Percentiles rank a stretch among this genome's conserved stretches.
These are phyloP conservation scores for Rickenella mellea DNA, from an alignment of 768 basidiomycete species.

Conservation along the genomic window DNA sequence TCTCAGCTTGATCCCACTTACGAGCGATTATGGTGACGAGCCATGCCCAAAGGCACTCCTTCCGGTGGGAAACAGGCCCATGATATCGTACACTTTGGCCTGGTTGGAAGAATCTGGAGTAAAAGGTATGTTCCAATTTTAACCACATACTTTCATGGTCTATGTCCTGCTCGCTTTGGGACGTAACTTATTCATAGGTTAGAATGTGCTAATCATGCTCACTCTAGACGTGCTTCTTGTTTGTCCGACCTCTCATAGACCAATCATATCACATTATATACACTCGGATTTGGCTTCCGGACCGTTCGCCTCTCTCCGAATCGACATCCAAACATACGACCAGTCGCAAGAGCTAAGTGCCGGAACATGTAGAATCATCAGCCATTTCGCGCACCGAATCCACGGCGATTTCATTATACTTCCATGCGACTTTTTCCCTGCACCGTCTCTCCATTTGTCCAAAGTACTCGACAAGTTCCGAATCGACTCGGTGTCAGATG, in stretches of 20 bases:
- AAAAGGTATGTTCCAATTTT: slow-evolving; percentile 42
- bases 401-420: slow-evolving; percentile 81
- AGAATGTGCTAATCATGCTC: slow-evolving; percentile 5
- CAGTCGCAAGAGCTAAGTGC: slow-evolving; percentile 55
- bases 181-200: neutral
- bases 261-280: slow-evolving; percentile 74
- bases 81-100: slow-evolving; percentile 72
- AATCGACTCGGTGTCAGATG: slow-evolving; percentile 53
- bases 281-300: slow-evolving; percentile 62
- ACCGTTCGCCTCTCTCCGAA: slow-evolving; percentile 49
- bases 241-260: slow-evolving; percentile 69
- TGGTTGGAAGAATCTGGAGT: slow-evolving; percentile 89
- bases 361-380: slow-evolving; percentile 69
- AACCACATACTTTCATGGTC: no score
- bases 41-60: slow-evolving; percentile 82
- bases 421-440: slow-evolving; percentile 86
- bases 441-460: slow-evolving; percentile 59
- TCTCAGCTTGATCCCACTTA: slow-evolving; percentile 61
- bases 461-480: slow-evolving; percentile 76
- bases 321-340: slow-evolving; percentile 76
- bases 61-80: slow-evolving; percentile 79
- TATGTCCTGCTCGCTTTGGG: no score
- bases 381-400: slow-evolving; percentile 69
- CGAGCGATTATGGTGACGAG: slow-evolving; percentile 68
- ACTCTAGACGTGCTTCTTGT: slow-evolving; percentile 73